Conservation (phyloP, 2,329 filamentous ascomycete genomes). For the Xylariomycetidae sp. region DNA sequence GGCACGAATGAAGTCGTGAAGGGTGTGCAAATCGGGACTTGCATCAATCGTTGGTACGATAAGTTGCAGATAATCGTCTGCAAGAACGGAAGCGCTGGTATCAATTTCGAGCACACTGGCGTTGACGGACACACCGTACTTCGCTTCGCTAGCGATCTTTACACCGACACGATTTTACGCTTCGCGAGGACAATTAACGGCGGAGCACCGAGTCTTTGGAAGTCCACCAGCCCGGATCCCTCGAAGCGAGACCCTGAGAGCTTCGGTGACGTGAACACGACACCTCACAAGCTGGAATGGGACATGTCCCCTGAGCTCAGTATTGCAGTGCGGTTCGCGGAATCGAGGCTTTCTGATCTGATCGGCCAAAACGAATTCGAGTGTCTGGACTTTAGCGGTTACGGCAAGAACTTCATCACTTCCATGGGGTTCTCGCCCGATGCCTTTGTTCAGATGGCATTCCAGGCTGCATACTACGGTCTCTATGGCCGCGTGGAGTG, state of each 20-base stretch:
- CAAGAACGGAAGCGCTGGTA: constrained; percentile 95
- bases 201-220: constrained; percentile 85
- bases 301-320: constrained; percentile 90
- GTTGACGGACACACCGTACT: constrained; percentile 97
- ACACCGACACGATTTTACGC: constrained; percentile 93
- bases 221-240: constrained; percentile 83
- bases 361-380: constrained; percentile 96
- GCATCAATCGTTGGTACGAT: constrained; percentile 98
- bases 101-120: constrained; percentile 98
- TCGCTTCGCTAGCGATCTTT: constrained; percentile 91
- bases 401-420: constrained; percentile 97
- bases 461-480: constrained; percentile 96
- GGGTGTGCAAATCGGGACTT: constrained; percentile 93
- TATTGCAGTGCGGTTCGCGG: constrained; percentile 88
- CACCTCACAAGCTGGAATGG: constrained; percentile 95
- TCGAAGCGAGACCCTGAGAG: constrained; percentile 85
- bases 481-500: constrained; percentile 91
- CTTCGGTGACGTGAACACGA: constrained; percentile 90
- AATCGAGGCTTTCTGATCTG: constrained; percentile 86
- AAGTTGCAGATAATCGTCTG: constrained; percentile 99
- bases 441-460: constrained; percentile 98
- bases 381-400: constrained; percentile 80
- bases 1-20: constrained; percentile 87
- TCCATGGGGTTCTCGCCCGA: constrained; percentile 95
- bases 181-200: constrained; percentile 96